Evolutionary conservation across 768 basidiomycete genomes (phyloP), one percentile per base, ranked within the genome.

Genomic region (Pisolithus sp.): DNA sequence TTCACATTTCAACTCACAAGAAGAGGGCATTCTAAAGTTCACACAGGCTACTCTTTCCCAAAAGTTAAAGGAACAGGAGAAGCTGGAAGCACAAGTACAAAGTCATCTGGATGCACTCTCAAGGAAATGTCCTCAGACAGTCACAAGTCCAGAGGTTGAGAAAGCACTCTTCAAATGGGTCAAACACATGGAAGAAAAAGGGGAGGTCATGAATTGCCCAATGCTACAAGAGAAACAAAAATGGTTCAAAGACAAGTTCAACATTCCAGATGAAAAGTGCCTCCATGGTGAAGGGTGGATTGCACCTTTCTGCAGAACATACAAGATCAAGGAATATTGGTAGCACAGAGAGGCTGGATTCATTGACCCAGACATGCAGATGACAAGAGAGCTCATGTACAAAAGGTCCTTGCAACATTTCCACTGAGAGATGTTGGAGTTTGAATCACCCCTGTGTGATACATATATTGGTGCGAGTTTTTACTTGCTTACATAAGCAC

Each of bases 61-160:
- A 40, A 40, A 40, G 13, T 10, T 40, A 40, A 40, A 40, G 20
- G 39, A 40, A n/a, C 6, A 10, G 39, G 20, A n/a, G 39, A 7
- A 20, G 21, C 43, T 24, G 24, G 43, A 24, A 23, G 23, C 21
- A 12, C 59, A 61, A 2, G 54, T 49, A 5, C 8, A 39, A 12
- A 28, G 21, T 9, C 50, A 62, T 43, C 63, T 63, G 34, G 64
- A 53, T 53, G 65, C 61, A 7, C 49, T 68, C 15, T 69, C 65
- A 0, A 50, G 51, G 30, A 71, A 71, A 52, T 50, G 59, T 2
- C 53, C 59, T 26, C 61, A 55, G 18, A 53, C 67, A 43, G 68
- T 71, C n/a, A 68, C 64, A 18, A 34, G 55, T 10, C 71, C 68
- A 9, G 70, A 70, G 44, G 66, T 71, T 10, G 69, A 70, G 44